phyloP scores from a whole-genome alignment of 352 stramenopile genomes.

The Phytophthora cajani region DNA sequence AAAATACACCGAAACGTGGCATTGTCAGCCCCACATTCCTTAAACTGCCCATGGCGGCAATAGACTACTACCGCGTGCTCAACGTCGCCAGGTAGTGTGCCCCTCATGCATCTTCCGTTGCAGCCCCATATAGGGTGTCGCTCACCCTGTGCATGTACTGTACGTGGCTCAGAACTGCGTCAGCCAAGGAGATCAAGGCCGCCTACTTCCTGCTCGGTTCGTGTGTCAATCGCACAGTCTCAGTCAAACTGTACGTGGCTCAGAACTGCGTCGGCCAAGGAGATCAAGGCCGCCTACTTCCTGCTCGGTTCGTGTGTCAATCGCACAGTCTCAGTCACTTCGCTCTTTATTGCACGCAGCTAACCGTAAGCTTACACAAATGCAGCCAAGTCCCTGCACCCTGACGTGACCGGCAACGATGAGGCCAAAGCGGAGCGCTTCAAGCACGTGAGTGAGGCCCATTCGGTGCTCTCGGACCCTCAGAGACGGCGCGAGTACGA shows the following conservation, averaged over 20 bases:
- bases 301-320: constrained; percentile 50
- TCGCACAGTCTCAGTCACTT: background rate
- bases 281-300: constrained; percentile 88
- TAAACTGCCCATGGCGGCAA: constrained; percentile 24
- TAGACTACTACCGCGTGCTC: constrained; percentile 86
- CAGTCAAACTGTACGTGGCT: too few relatives aligned
- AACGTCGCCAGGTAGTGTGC: constrained; percentile 68
- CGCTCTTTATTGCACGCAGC: background rate
- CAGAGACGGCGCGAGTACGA: constrained; percentile 70
- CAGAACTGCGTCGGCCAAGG: constrained; percentile 66
- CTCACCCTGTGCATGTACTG: constrained; percentile 4
- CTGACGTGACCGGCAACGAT: constrained; percentile 87
- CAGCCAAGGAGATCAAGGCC: constrained; percentile 78
- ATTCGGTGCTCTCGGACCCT: constrained; percentile 79
- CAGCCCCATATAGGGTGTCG: background rate
- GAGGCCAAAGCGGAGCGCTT: constrained; percentile 84
- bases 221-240: background rate
- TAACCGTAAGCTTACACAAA: background rate
- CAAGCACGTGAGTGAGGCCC: constrained; percentile 82
- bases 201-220: constrained; percentile 82
- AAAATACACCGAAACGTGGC: background rate
- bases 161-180: constrained; percentile 47
- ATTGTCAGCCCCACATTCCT: constrained; percentile 7
- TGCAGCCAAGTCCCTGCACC: constrained; percentile 81
- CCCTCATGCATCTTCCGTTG: background rate